A percentile compares a stretch with the other conserved stretches of the same genome.
phyloP scores from a whole-genome alignment of 495 filamentous ascomycete species.

The Penicillium mononematosum region DNA sequence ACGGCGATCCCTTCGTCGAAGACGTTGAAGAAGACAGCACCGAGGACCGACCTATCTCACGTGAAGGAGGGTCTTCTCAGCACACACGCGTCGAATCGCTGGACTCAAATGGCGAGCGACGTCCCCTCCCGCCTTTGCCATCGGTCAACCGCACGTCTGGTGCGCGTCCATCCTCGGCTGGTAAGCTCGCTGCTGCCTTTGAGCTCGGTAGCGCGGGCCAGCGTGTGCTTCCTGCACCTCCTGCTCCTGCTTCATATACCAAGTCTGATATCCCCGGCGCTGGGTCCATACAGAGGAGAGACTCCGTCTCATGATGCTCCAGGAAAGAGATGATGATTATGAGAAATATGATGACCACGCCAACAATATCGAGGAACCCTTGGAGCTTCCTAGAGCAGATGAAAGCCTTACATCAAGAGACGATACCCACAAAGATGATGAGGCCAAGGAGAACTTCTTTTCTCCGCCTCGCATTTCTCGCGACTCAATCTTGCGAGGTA shows the following conservation, averaged over 20 bases:
- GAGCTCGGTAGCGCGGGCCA: conserved; percentile 61
- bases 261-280: conserved; percentile 70
- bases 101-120: conserved; percentile 68
- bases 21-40: conserved; percentile 62
- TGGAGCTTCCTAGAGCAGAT: not conserved
- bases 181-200: conserved; percentile 57
- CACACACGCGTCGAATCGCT: conserved; percentile 61
- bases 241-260: conserved; percentile 57
- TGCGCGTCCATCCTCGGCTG: conserved; percentile 45
- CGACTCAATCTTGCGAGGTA: conserved; percentile 86
- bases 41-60: conserved; percentile 40
- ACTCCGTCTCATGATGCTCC: conserved; percentile 77
- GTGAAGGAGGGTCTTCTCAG: conserved; percentile 28
- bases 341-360: conserved; percentile 40
- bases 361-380: not conserved
- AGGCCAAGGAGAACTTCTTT: conserved; percentile 24
- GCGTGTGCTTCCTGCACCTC: conserved; percentile 64
- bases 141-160: conserved; percentile 42
- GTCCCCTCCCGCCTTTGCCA: conserved; percentile 74
- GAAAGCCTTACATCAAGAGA: not conserved
- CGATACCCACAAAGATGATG: not conserved
- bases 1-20: conserved; percentile 69
- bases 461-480: conserved; percentile 77
- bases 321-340: conserved; percentile 56
- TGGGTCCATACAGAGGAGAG: conserved; percentile 81